Percentiles rank a stretch among this genome's conserved stretches.
phyloP scores from a whole-genome alignment of 768 basidiomycete species.

The Amanita muscaria region DNA sequence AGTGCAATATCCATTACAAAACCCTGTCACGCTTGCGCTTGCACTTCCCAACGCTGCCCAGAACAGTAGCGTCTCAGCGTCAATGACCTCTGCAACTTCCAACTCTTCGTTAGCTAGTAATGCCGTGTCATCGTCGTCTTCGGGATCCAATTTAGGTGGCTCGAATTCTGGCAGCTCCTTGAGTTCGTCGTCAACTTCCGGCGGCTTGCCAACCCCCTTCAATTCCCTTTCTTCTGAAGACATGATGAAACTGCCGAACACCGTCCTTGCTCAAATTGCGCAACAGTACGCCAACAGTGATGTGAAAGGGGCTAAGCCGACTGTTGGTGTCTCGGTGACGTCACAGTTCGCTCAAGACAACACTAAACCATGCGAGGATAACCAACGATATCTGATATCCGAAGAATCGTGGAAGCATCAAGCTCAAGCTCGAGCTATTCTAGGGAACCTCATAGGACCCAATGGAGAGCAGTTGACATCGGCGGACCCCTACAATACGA shows the following conservation, averaged over 20 bases:
- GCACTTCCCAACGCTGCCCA: constrained; percentile 38
- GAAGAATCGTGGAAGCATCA: constrained; percentile 84
- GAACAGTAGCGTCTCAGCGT: constrained; percentile 61
- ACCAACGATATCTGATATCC: constrained; percentile 48
- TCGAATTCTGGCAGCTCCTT: constrained; percentile 44
- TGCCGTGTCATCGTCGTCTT: constrained; percentile 32
- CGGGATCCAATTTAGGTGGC: constrained; percentile 40
- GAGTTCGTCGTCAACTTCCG: constrained; percentile 43
- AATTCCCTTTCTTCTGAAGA: constrained; percentile 46
- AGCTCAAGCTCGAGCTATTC: constrained; percentile 71
- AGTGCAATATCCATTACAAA: constrained; percentile 33
- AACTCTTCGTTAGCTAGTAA: constrained; percentile 27
- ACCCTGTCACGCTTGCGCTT: constrained; percentile 37
- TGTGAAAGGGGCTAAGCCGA: constrained; percentile 19
- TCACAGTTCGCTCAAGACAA: constrained; percentile 35
- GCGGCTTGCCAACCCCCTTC: constrained; percentile 40
- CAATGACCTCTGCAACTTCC: constrained; percentile 46
- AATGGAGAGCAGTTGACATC: constrained; percentile 83
- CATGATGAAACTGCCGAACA: constrained; percentile 38
- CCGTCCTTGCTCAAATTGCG: constrained; percentile 38
- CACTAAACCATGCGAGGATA: constrained; percentile 26
- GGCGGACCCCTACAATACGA: constrained; percentile 93
- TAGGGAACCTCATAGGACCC: constrained; percentile 77
- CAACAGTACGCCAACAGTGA: constrained; percentile 38
- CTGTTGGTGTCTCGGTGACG: constrained; percentile 24